Evolutionary conservation across 495 filamentous ascomycete genomes (phyloP), one percentile per base, ranked within the genome.

Genomic region (Aspergillus carlsbadensis): DNA sequence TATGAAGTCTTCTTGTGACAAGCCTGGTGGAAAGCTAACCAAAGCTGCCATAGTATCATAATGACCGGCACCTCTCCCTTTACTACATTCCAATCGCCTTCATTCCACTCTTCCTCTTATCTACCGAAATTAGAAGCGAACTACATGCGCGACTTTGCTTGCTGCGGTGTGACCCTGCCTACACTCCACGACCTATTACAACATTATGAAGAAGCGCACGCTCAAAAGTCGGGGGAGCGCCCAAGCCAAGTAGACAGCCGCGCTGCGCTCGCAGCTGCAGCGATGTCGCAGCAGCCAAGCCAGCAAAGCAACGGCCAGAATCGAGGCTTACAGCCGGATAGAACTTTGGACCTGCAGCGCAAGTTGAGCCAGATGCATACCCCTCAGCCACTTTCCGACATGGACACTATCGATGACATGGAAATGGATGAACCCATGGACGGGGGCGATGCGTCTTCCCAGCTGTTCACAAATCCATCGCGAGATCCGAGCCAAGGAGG

Each of bases 61-160:
- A 97, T 97, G 92, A 87, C 89, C 48, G 93, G 94, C 55, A 96
- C 94, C 14, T 98, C 94, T 15, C 94, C 94, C 14, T 96, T 92
- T 68, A 75, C 70, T 52, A 76, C 70, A 51, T 91, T 95, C 66
- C 88, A 94, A 70, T 96, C 93, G 17, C 91, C 95, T 2, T 97
- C 93, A 7, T 97, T 87, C 63, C 95, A 98, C 65, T 98, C 94
- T 7, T 96, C 93, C 0, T 98, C 94, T 26, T 98, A 98, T 72
- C 84, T 98, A 37, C 94, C 94, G 6, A 98, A 97, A 71, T 82
- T 98, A 66, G 94, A 98, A 75, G 95, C 95, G 49, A 91, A 90
- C 68, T 98, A 96, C 68, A 92, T 97, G 90, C 86, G 84, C 63
- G 91, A 98, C 74, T 98, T 96, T 74, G 86, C 83, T 41, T 98